Base-by-base conservation (phyloP, 345 rosid species). In the Hypericum androsaemum region DNA sequence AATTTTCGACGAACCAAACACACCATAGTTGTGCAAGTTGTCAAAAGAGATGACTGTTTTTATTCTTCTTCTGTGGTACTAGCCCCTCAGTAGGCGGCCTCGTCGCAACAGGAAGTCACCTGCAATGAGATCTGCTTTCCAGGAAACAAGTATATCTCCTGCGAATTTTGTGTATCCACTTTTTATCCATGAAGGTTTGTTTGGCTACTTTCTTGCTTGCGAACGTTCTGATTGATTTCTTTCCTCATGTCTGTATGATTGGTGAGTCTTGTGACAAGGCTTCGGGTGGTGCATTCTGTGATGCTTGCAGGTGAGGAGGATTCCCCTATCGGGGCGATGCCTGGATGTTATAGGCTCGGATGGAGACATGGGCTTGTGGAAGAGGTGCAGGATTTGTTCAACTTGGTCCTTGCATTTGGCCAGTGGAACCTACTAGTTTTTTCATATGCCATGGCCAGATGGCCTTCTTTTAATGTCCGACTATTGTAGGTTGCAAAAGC, bases 321-420 rank as follows among this genome's bases (percentile, higher is more conserved):
- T 60, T 77, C 95, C 0, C 98, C 95, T 40, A 90, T 90, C 70
- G 98, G 98, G 69, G 98, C 98, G 16, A 90, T 90, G 98, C 98
- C 98, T 7, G 96, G 98, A 59, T 90, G 96, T 66, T 87, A 79
- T 39, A 84, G 97, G 74, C 96, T 89, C 67, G 96, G 97, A 12
- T 89, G 98, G 98, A 81, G 96, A 61, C 86, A 79, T 65, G 98
- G 98, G 1, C 95, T 90, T 12, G 64, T 90, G 28, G 69, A 82
- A 68, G 95, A 90, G 92, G 96, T 90, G 54, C 32, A n/a, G 32
- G 32, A 4, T 22, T 22, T 1, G 32, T 22, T 22, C 32, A 22
- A 22, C 32, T 22, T 1, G 32, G 32, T 22, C 32, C 32, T n/a
- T 22, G 32, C 32, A 22, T 22, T 22, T 22, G 32, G 32, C 32